These are phyloP conservation scores for Fagus crenata DNA, from an alignment of 306 rosid genomes.

Conservation along the genomic window DNA sequence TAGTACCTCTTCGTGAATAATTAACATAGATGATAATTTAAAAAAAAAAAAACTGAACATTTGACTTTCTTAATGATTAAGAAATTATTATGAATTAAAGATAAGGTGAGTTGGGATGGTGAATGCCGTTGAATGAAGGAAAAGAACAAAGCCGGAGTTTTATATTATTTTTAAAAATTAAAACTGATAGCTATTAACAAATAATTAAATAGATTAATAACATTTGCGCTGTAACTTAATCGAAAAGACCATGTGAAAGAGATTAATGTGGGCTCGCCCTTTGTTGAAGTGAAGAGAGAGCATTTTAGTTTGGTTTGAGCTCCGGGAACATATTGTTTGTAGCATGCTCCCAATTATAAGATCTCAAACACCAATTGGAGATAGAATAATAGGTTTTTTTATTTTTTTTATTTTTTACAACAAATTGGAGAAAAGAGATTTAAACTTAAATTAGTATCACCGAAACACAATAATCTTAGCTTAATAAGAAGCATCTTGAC, in stretches of 20 bases:
- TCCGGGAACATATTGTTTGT: not conserved
- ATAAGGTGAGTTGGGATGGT: not conserved
- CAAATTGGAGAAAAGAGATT: too few relatives aligned
- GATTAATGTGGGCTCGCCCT: conserved; percentile 11
- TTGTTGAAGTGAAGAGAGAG: not conserved
- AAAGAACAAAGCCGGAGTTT: not conserved
- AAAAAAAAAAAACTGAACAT: not conserved
- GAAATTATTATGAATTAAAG: conserved; percentile 11
- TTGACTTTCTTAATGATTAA: conserved; percentile 28
- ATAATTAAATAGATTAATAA: not conserved
- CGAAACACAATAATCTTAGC: too few relatives aligned
- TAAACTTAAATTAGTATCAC: too few relatives aligned
- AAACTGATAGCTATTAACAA: not conserved
- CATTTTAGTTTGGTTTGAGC: not conserved
- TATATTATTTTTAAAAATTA: too few relatives aligned
- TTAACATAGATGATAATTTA: not conserved
- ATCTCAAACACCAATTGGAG: too few relatives aligned
- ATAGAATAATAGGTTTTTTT: too few relatives aligned
- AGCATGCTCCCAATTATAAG: too few relatives aligned
- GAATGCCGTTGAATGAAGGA: not conserved
- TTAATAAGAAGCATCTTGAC: too few relatives aligned
- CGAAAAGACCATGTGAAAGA: conserved; percentile 21
- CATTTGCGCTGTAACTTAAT: not conserved
- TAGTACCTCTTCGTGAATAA: not conserved
- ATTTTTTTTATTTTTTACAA: too few relatives aligned